These are phyloP conservation scores for Colletotrichum salicis DNA, from an alignment of 2,329 filamentous ascomycete species.

Conservation along the genomic window DNA sequence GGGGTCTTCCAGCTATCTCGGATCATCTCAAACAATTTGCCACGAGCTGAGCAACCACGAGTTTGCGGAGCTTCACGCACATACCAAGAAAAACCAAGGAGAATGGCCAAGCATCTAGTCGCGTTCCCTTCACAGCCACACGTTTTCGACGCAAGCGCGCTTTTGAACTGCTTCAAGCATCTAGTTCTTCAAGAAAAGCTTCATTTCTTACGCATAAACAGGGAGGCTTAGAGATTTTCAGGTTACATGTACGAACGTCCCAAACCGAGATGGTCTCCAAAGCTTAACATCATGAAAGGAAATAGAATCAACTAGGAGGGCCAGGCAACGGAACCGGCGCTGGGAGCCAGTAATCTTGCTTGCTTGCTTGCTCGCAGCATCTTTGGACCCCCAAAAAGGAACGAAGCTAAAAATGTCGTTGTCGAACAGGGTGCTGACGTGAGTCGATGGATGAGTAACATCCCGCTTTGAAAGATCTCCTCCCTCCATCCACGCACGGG, in stretches of 20 bases:
- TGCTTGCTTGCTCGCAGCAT: neutral
- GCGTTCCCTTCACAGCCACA: conserved; percentile 4
- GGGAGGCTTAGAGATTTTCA: neutral
- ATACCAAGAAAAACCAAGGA: neutral
- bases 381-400: neutral
- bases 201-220: neutral
- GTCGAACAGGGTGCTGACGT: conserved; percentile 15
- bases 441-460: conserved; percentile 5
- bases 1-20: neutral
- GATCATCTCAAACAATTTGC: neutral
- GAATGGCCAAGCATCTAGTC: neutral
- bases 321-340: neutral
- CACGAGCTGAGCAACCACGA: neutral
- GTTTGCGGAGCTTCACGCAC: neutral
- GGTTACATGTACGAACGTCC: neutral
- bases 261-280: neutral
- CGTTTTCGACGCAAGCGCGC: conserved; percentile 2
- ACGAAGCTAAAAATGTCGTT: neutral
- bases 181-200: neutral
- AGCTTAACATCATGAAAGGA: neutral
- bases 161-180: neutral
- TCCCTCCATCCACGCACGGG: neutral
- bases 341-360: neutral
- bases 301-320: neutral
- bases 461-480: neutral